Conservation (phyloP, 2,329 filamentous ascomycete genomes). For the Bipolaris gigantea region DNA sequence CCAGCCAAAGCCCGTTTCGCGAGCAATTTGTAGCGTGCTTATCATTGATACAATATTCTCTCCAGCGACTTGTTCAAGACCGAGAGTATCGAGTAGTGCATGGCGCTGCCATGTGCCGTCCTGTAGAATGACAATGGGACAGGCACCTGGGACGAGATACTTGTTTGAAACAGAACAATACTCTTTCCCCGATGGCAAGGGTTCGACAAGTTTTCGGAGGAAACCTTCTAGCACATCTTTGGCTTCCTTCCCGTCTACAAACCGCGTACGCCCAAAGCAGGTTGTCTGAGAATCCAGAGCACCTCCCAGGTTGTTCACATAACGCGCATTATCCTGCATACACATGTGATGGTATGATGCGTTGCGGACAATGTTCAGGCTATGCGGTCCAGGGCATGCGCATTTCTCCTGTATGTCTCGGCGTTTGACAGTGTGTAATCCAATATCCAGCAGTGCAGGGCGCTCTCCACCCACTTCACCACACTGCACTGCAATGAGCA, state of each 20-base stretch:
- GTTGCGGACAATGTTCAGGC: neutral
- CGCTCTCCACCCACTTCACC: neutral
- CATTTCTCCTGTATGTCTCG: neutral
- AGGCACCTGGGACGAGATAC: neutral
- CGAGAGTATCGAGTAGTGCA: neutral
- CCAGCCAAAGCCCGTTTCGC: neutral
- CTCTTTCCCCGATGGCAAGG: neutral
- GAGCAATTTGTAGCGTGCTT: neutral
- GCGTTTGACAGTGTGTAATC: neutral
- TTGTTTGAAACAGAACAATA: neutral
- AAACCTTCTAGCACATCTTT: neutral
- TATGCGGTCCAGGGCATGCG: neutral
- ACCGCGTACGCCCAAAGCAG: neutral
- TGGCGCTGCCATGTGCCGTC: neutral
- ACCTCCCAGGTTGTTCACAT: neutral
- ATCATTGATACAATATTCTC: neutral
- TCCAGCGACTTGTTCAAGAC: neutral
- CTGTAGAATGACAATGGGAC: conserved; percentile 1
- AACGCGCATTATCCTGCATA: neutral
- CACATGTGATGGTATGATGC: neutral
- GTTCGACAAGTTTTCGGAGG: neutral
- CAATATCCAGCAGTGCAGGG: neutral
- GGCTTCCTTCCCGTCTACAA: neutral
- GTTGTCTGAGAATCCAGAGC: neutral
- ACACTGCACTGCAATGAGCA: neutral